Evolutionary conservation across 225 moss, liverwort and hornwort species (phyloP).

Genomic region (Polytrichum commune): DNA sequence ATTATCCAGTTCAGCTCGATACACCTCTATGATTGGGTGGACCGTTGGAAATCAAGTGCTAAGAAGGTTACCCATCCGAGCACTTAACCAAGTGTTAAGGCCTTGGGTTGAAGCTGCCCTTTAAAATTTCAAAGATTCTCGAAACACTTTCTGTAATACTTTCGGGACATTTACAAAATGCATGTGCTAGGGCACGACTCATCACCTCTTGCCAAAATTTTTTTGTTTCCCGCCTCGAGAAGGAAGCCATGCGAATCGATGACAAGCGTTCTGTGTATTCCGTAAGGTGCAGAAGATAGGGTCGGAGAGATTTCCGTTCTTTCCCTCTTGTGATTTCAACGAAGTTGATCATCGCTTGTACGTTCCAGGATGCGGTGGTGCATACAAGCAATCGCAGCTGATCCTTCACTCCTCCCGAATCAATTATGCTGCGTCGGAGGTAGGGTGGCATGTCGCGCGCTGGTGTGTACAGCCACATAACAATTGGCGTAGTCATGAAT

Average conservation of each 20-base stretch:
- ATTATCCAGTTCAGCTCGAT: too few species aligned
- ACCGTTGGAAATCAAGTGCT: too few species aligned
- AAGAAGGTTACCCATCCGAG: too few species aligned
- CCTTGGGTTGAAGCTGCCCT: too few species aligned
- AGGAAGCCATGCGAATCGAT: conserved; percentile 39
- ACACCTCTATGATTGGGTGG: too few species aligned
- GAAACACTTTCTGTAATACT: too few species aligned
- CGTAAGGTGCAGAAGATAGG: conserved; percentile 57
- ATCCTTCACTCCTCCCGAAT: conserved; percentile 33
- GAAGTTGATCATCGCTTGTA: conserved; percentile 55
- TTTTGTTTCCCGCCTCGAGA: conserved; percentile 17
- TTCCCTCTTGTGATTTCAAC: conserved; percentile 49
- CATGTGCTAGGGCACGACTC: neutral
- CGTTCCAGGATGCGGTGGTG: conserved; percentile 41
- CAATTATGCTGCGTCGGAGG: conserved; percentile 36
- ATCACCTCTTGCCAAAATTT: conserved; percentile 25
- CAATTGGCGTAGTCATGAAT: conserved; percentile 60
- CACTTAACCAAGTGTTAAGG: too few species aligned
- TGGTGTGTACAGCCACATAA: conserved; percentile 69
- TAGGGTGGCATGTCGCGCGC: conserved; percentile 56
- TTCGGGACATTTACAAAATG: neutral
- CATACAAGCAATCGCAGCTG: conserved; percentile 66
- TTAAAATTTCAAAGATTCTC: too few species aligned
- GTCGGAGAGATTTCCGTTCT: conserved; percentile 27
- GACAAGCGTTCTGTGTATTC: conserved; percentile 61